Base-by-base conservation (phyloP, 306 rosid genomes). In the Dryas octopetala region DNA sequence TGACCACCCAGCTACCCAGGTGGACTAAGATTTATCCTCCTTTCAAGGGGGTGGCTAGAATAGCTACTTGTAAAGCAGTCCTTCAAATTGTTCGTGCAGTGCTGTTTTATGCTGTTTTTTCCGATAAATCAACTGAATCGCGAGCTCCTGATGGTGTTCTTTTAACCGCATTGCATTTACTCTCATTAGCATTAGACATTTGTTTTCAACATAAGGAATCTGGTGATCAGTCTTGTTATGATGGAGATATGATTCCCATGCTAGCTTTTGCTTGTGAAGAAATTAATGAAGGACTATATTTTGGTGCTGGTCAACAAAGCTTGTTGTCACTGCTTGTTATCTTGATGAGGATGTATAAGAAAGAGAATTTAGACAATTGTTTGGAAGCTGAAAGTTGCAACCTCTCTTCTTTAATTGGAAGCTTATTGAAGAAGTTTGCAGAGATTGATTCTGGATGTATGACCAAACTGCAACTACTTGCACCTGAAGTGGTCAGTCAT, bases 1-100 rank as follows among this genome's bases (percentile, higher is more conserved):
- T 80, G 66, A 85, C 91, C 70, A 65, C 71, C 64, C 99, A 89
- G 84, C 82, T 92, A 63, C 99, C 99, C 43, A 54, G 81, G 58
- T 96, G 99, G 99, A 90, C 91, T 65, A 84, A 85, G 80, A 83
- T 89, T 69, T 88, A 92, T 83, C 88, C 91, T 77, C 98, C 99
- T 53, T 76, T 96, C 62, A 78, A 69, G 73, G 92, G 96, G 79
- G 68, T 96, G 69, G 83, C 97, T 55, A 90, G 91, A 80, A 81
- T 96, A 72, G 98, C 91, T 58, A 92, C 98, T 53, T 92, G 98
- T 83, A 96, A 88, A 86, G 84, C 82, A 72, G 87, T 85, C 74
- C 86, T 96, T 47, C 91, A 90, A 77, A 83, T 96, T 66, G 81
- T 96, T 68, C 97, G 92, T 67, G 93, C 98, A 50, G 96, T 86